Evolutionary conservation across 1,284 basidiomycete genomes (phyloP).

Genomic region (Pterulicium gracile): DNA sequence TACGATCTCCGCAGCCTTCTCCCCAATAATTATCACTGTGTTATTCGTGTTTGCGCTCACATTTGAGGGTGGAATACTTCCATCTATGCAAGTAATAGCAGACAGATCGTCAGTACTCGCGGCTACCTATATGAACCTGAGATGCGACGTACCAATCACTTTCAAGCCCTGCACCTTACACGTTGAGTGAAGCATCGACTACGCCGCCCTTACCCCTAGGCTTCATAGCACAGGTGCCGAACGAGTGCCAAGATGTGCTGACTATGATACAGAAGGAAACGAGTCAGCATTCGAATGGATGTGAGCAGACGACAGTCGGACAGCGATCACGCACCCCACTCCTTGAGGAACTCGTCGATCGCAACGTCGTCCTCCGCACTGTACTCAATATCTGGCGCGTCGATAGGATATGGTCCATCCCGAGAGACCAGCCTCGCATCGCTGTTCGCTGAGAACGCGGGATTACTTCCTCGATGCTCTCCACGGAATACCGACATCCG

Average conservation of each 20-base stretch:
- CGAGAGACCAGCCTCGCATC: not conserved
- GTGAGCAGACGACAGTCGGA: not conserved
- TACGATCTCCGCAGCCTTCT: slow-evolving; percentile 18
- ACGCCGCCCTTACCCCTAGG: slow-evolving; percentile 15
- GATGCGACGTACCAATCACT: slow-evolving; percentile 22
- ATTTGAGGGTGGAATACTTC: slow-evolving; percentile 20
- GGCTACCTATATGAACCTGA: not conserved
- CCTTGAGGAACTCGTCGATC: not conserved
- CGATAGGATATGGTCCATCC: not conserved
- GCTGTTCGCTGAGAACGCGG: slow-evolving; percentile 27
- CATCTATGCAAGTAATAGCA: slow-evolving; percentile 11
- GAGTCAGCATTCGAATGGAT: not conserved
- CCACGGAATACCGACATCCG: slow-evolving; percentile 47
- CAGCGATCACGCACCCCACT: not conserved
- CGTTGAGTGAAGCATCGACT: slow-evolving; percentile 21
- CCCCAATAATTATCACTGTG: slow-evolving; percentile 13
- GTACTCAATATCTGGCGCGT: not conserved
- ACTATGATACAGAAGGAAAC: not conserved
- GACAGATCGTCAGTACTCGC: not conserved
- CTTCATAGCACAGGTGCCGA: slow-evolving; percentile 23
- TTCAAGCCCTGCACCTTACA: slow-evolving; percentile 37
- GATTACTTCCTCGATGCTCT: slow-evolving; percentile 27
- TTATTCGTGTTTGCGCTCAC: slow-evolving; percentile 19
- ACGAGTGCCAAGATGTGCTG: slow-evolving; percentile 8
- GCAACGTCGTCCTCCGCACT: not conserved